Evolutionary conservation across 78 protist species (phyloP), one percentile per base, ranked within the genome.

Genomic region (Isochrysis galbana): DNA sequence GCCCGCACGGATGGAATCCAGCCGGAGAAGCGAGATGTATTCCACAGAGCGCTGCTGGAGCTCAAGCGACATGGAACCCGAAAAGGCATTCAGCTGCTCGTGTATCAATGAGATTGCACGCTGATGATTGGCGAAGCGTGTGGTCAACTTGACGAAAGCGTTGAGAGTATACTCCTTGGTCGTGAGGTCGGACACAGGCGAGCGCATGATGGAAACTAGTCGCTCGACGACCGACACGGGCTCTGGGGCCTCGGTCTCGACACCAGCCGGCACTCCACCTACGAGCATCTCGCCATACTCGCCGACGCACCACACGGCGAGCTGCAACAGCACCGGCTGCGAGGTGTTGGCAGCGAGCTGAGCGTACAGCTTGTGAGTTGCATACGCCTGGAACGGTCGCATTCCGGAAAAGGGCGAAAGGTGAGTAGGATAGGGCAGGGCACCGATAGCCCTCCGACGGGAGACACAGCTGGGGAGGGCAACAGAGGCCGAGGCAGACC

Each of bases 1-100:
- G 23, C 55, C 51, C 14, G 70, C 38, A 42, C 69, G 42, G 91
- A 90, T 19, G 45, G 54, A 36, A 86, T 87, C 90, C 39, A 46
- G 44, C 48, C 70, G 48, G 92, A 97, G 96, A 32, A 98, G 84
- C 32, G 70, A 54, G 42, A 90, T n/a, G 92, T 96, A 98, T 89
- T 98, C 99, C 45, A 86, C 89, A 21, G 98, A 91, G 39, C 99
- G 96, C 94, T 97, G 98, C 94, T 98, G 99, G 82, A 98, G 87
- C 82, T 98, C 99, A 51, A 96, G 91, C 41, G 92, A 91, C 21
- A 97, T 88, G 38, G 92, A 82, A 48, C 45, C 2, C 38, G 41
- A 4, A 91, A 93, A 91, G 29, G 25, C 19, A 10, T 41, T n/a
- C 54, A 95, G n/a, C 34, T 84, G 41, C n/a, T 42, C 22, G 83